These are phyloP conservation scores for Colletotrichum sansevieriae DNA, from an alignment of 2,329 filamentous ascomycete genomes.

Conservation along the genomic window DNA sequence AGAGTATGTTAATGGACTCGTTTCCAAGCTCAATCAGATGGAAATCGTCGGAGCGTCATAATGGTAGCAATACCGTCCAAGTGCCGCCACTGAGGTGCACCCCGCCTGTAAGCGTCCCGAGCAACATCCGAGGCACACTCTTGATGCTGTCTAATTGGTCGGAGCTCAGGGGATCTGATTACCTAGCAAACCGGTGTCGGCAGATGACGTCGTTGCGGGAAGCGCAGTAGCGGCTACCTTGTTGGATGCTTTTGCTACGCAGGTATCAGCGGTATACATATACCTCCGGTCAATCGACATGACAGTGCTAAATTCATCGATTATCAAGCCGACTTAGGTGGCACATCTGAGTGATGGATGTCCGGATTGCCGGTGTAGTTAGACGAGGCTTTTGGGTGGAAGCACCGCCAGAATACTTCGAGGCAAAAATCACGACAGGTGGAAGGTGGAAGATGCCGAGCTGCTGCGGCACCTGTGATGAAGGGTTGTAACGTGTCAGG, in stretches of 20 bases:
- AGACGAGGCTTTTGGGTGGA: conserved; percentile 8
- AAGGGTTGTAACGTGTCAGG: conserved; percentile 27
- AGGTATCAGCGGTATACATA: too few species aligned
- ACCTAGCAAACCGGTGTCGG: conserved; percentile 35
- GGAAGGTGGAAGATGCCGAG: conserved; percentile 3
- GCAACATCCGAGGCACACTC: conserved; percentile 35
- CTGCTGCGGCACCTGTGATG: conserved; percentile 10
- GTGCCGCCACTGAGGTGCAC: conserved; percentile 13
- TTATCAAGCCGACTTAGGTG: not conserved
- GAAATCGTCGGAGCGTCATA: conserved; percentile 16
- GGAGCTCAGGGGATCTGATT: not conserved
- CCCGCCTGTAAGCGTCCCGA: conserved; percentile 38
- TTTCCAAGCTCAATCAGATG: conserved; percentile 1
- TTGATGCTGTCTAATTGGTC: conserved; percentile 24
- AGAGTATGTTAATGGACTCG: conserved; percentile 14
- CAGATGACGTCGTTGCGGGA: conserved; percentile 36
- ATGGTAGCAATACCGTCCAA: conserved; percentile 10
- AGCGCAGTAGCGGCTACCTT: not conserved
- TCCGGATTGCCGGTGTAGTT: not conserved
- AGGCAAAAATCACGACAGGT: not conserved
- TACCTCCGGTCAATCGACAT: not conserved
- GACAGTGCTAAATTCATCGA: not conserved
- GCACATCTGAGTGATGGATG: not conserved
- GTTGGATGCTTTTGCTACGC: too few species aligned
- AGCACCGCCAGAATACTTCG: conserved; percentile 27